phyloP scores from a whole-genome alignment of 2,329 filamentous ascomycete genomes.

The Exutisphaerella laricina region DNA sequence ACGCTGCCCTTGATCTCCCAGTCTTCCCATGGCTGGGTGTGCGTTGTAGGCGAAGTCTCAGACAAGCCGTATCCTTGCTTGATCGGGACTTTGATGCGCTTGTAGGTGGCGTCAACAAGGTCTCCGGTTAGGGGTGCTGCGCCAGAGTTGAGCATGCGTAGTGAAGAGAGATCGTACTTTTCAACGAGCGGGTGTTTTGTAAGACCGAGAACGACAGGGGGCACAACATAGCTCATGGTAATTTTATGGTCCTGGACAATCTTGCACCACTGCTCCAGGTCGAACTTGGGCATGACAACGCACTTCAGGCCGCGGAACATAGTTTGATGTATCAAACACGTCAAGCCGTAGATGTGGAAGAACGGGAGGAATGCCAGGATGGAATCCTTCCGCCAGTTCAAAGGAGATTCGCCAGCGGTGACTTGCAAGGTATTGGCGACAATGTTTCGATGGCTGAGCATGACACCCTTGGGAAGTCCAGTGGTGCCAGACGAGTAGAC shows the following conservation, averaged over 20 bases:
- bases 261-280: slow-evolving; percentile 70
- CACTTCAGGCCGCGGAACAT: slow-evolving; percentile 61
- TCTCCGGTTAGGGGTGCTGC: slow-evolving; percentile 80
- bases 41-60: slow-evolving; percentile 76
- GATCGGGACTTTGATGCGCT: slow-evolving; percentile 67
- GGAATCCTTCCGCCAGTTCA: slow-evolving; percentile 59
- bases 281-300: slow-evolving; percentile 72
- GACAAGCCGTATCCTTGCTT: slow-evolving; percentile 92
- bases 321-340: slow-evolving; percentile 63
- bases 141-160: slow-evolving; percentile 82
- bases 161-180: slow-evolving; percentile 71
- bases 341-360: slow-evolving; percentile 46
- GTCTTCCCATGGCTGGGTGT: slow-evolving; percentile 63
- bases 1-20: slow-evolving; percentile 75
- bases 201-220: slow-evolving; percentile 74
- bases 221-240: slow-evolving; percentile 76
- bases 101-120: slow-evolving; percentile 69
- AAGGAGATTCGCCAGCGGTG: slow-evolving; percentile 32
- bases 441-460: slow-evolving; percentile 77
- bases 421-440: slow-evolving; percentile 59
- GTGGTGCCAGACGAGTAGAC: slow-evolving; percentile 90
- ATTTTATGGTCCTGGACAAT: slow-evolving; percentile 69
- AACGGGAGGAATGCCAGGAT: slow-evolving; percentile 69
- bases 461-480: slow-evolving; percentile 86
- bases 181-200: slow-evolving; percentile 71